Evolutionary conservation across 169 alveolate genomes (phyloP), one percentile per base, ranked within the genome.

Genomic region (Cryptosporidium ubiquitum): DNA sequence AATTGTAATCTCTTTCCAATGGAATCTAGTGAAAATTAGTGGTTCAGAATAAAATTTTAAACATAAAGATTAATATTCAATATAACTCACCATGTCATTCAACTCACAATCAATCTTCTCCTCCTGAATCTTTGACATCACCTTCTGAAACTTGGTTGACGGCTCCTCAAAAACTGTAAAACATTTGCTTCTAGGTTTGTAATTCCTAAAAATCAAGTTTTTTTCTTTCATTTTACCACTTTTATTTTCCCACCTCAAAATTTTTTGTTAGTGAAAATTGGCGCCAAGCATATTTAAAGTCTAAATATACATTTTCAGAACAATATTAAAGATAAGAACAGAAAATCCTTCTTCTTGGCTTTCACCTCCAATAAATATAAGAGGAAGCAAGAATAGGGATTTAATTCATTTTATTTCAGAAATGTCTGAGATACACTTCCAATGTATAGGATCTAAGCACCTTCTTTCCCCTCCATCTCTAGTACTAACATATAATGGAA

Each of bases 381-480:
- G n/a, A 64, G 37, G 44, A 64, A 33, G 49, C 49, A 64, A 10
- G 10, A 64, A 29, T 5, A 16, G 42, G 49, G 7, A 18, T 7
- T 35, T 0, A 20, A 5, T 6, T 1, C 18, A 6, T 31, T 12
- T 37, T 29, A 37, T 35, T 55, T 55, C 35, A 55, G 2, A 3
- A 18, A 31, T 79, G 52, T 79, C 89, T 7, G 95, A 93, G 70
- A 68, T 92, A 44, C 91, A 93, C 68, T 92, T 94, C 57, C 96
- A 93, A 93, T 64, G 70, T 42, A 74, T 93, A 31, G 97, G 97
- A 23, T 92, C 93, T 92, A 94, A 94, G 73, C 86, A 84, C 39
- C 84, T 92, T 51, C 91, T 95, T 16, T 93, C 94, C 44, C 96
- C 97, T 9, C 95, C 96, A 3, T 93, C 96, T 39, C 73, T 95